A percentile compares a stretch with the other conserved stretches of the same genome.
Conservation (phyloP, 805 yeast species). For the Komagataella populi region DNA sequence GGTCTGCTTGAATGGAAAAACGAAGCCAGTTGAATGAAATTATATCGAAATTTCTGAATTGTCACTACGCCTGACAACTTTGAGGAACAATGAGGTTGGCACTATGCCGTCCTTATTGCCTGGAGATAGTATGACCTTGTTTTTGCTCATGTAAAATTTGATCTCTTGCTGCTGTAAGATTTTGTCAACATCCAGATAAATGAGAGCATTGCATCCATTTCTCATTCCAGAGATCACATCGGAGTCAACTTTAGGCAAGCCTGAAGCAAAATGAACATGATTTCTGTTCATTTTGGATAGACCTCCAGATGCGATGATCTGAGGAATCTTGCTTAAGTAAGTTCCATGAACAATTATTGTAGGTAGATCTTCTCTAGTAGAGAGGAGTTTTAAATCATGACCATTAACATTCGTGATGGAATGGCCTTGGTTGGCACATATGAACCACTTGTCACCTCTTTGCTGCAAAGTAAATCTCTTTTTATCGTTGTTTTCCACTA, state of each 20-base stretch:
- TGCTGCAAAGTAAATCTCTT: constrained; percentile 44
- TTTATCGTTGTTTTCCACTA: constrained; percentile 59
- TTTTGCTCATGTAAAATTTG: constrained; percentile 46
- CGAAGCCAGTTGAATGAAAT: not conserved
- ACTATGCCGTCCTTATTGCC: constrained; percentile 48
- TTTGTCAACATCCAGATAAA: constrained; percentile 45
- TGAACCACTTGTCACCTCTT: constrained; percentile 17
- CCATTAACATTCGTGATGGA: constrained; percentile 35
- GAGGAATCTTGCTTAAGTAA: constrained; percentile 26
- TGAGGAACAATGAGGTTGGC: constrained; percentile 6
- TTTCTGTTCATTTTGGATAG: constrained; percentile 59
- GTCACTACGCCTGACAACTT: not conserved
- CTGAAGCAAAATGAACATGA: constrained; percentile 77
- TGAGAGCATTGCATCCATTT: constrained; percentile 35
- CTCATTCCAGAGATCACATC: constrained; percentile 67
- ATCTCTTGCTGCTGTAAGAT: constrained; percentile 28
- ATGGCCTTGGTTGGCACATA: constrained; percentile 96
- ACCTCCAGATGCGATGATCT: constrained; percentile 40
- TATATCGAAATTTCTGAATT: not conserved
- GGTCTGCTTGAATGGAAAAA: constrained; percentile 27
- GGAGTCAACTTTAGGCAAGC: constrained; percentile 23
- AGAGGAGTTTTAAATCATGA: constrained; percentile 25
- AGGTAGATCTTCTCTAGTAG: constrained; percentile 29
- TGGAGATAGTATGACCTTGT: constrained; percentile 59
- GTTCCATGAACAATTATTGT: constrained; percentile 71